Conservation (phyloP, 108 stramenopile species). For the Nitzschia sp. region DNA sequence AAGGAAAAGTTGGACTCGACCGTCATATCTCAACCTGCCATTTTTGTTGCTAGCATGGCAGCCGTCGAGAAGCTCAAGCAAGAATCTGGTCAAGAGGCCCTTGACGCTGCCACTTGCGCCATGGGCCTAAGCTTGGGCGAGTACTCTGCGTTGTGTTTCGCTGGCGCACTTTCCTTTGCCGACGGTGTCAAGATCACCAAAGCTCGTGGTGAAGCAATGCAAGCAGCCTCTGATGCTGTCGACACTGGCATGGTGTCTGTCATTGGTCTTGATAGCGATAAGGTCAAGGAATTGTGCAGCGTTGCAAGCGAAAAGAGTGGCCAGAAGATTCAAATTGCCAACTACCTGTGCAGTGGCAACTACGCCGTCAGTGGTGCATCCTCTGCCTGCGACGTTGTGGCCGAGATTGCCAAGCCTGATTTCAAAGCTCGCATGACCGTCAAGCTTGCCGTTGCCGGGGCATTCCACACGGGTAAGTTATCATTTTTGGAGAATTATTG, state of each 20-base stretch:
- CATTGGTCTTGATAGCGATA: conserved; percentile 90
- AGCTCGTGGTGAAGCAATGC: conserved; percentile 97
- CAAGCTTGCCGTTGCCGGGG: conserved; percentile 95
- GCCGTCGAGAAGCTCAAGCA: conserved; percentile 94
- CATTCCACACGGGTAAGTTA: conserved; percentile 90
- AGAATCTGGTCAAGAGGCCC: conserved; percentile 87
- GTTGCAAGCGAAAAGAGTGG: conserved; percentile 77
- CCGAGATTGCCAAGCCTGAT: conserved; percentile 95
- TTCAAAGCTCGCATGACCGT: conserved; percentile 98
- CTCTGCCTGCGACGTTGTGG: conserved; percentile 85
- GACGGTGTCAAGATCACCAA: conserved; percentile 98
- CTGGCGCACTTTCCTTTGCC: conserved; percentile 95
- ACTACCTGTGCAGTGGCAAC: conserved; percentile 95
- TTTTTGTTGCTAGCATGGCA: conserved; percentile 97
- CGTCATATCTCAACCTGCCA: conserved; percentile 96
- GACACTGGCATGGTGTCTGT: conserved; percentile 96
- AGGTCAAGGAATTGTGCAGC: conserved; percentile 85
- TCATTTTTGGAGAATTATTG: no score
- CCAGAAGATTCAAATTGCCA: conserved; percentile 90
- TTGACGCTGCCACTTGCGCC: conserved; percentile 93
- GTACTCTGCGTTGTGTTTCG: conserved; percentile 97
- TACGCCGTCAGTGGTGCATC: conserved; percentile 93
- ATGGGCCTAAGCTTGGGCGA: conserved; percentile 96
- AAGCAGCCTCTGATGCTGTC: conserved; percentile 93
- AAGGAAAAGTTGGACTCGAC: conserved; percentile 96